Percentiles rank a stretch among this genome's conserved stretches.
These are phyloP conservation scores for Kondoa malvinella DNA, from an alignment of 768 basidiomycete species.

Conservation along the genomic window DNA sequence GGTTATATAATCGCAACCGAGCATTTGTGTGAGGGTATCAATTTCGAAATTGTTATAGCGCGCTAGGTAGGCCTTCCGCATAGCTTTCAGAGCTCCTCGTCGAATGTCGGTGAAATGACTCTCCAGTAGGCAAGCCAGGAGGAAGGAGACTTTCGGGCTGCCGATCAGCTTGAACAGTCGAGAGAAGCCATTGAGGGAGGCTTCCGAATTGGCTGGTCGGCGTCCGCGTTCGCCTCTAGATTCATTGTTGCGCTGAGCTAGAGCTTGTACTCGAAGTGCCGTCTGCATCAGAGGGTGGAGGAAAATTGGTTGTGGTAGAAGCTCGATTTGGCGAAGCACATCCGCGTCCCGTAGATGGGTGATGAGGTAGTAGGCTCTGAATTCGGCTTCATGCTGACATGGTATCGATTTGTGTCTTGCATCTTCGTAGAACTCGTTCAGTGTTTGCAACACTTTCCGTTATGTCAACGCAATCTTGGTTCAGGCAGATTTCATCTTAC, in stretches of 20 bases:
- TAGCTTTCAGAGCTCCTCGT: conserved; percentile 39
- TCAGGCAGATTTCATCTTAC: conserved; percentile 39
- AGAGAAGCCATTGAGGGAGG: conserved; percentile 38
- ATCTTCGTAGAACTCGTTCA: conserved; percentile 87
- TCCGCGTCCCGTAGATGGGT: conserved; percentile 65
- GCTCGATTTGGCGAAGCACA: conserved; percentile 28
- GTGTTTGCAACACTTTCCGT: conserved; percentile 58
- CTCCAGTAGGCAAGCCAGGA: conserved; percentile 76
- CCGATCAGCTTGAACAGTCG: conserved; percentile 55
- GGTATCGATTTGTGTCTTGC: conserved; percentile 41
- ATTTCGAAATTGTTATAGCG: conserved; percentile 29
- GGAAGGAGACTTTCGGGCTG: conserved; percentile 55
- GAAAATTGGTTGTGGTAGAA: conserved; percentile 42
- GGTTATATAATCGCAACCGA: conserved; percentile 33
- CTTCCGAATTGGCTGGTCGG: conserved; percentile 48
- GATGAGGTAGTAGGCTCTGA: conserved; percentile 85
- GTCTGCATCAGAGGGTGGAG: conserved; percentile 61
- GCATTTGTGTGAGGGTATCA: conserved; percentile 28
- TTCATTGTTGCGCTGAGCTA: conserved; percentile 56
- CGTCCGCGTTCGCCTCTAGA: conserved; percentile 24
- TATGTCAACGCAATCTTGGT: background rate
- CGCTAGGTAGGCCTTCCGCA: conserved; percentile 44
- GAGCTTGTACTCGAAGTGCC: conserved; percentile 60
- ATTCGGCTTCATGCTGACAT: conserved; percentile 77
- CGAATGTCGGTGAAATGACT: conserved; percentile 52